Evolutionary conservation across 805 yeast species (phyloP).

Genomic region (Cyberlindnera americana): DNA sequence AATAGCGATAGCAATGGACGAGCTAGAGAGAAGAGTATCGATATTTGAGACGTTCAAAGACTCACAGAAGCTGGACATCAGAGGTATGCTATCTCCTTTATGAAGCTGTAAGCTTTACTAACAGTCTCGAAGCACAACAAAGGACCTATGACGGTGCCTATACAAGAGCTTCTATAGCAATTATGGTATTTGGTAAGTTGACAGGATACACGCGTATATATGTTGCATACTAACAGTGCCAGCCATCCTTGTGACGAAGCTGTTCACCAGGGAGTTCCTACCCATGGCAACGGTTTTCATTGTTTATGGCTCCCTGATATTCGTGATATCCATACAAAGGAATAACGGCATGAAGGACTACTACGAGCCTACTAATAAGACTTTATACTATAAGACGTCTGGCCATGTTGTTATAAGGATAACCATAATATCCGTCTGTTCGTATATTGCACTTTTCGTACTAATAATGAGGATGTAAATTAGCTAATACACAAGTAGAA

Average conservation of each 20-base stretch:
- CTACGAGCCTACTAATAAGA: slow-evolving; percentile 36
- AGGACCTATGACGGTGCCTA: slow-evolving; percentile 86
- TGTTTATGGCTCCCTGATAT: slow-evolving; percentile 49
- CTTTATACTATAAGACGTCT: slow-evolving; percentile 49
- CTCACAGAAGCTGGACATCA: slow-evolving; percentile 14
- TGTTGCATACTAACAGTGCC: slow-evolving; percentile 1
- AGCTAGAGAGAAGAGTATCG: slow-evolving; percentile 6
- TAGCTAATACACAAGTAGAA: too few species aligned
- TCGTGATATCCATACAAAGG: slow-evolving; percentile 36
- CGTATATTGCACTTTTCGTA: slow-evolving; percentile 50
- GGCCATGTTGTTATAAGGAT: slow-evolving; percentile 58
- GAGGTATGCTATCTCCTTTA: too few species aligned
- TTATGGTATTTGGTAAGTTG: slow-evolving; percentile 46
- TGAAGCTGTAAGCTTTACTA: too few species aligned
- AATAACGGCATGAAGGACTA: slow-evolving; percentile 33
- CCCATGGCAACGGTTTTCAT: slow-evolving; percentile 67
- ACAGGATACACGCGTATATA: neutral
- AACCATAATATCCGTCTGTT: slow-evolving; percentile 44
- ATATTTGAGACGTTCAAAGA: slow-evolving; percentile 12
- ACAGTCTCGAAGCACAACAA: slow-evolving; percentile 34
- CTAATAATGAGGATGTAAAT: slow-evolving; percentile 41
- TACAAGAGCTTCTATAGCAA: slow-evolving; percentile 65
- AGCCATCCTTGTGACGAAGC: slow-evolving; percentile 54
- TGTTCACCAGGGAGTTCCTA: slow-evolving; percentile 60
- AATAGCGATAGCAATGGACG: too few species aligned